phyloP scores from a whole-genome alignment of 768 basidiomycete species.

The Mrakia blollopis region DNA sequence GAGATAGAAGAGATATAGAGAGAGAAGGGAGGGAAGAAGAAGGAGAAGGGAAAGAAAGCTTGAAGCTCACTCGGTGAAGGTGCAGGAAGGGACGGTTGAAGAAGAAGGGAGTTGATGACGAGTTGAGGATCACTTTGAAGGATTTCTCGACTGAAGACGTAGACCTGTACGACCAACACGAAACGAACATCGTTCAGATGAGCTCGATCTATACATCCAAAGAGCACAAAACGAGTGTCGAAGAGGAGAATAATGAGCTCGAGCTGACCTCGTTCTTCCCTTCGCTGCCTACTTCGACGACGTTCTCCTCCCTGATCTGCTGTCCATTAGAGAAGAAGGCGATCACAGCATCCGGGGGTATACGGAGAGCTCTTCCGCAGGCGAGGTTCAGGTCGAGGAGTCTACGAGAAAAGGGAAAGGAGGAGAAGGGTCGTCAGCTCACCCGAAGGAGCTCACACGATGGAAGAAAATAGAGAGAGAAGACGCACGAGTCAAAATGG shows the following conservation, averaged over 20 bases:
- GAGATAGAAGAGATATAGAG: too few species aligned
- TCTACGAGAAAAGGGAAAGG: neutral
- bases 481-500: neutral
- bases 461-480: neutral
- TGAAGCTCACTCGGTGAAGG: neutral
- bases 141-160: conserved; percentile 18
- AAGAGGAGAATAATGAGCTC: neutral
- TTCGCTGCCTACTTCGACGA: conserved; percentile 5
- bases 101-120: conserved; percentile 6
- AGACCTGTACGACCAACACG: neutral
- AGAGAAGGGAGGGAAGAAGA: too few species aligned
- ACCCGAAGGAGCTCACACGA: neutral
- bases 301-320: conserved; percentile 26
- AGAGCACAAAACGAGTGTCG: too few species aligned
- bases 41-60: neutral
- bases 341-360: conserved; percentile 3
- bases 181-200: neutral
- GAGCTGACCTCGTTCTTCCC: conserved; percentile 20
- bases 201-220: neutral
- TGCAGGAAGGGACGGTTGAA: neutral
- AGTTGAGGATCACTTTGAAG: conserved; percentile 1
- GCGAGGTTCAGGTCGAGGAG: conserved; percentile 5
- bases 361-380: conserved; percentile 6
- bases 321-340: conserved; percentile 29
- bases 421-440: neutral